Evolutionary conservation across 2,329 filamentous ascomycete genomes (phyloP).

Genomic region (Penicillium sp.): DNA sequence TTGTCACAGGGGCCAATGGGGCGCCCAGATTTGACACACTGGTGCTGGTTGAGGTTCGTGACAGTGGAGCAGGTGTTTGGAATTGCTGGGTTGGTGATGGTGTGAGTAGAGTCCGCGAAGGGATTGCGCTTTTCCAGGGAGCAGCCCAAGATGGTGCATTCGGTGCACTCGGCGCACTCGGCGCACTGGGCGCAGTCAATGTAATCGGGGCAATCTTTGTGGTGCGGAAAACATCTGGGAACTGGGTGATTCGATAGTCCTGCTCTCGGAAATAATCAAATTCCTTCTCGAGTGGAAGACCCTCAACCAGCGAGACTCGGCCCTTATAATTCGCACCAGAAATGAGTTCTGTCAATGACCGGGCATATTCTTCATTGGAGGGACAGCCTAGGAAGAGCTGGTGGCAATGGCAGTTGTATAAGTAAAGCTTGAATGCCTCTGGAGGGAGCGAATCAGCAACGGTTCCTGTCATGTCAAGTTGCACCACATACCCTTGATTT

Average conservation of each 20-base stretch:
- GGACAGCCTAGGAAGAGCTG: slow-evolving; percentile 62
- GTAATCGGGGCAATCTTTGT: slow-evolving; percentile 43
- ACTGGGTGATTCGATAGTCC: slow-evolving; percentile 51
- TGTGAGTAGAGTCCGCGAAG: slow-evolving; percentile 33
- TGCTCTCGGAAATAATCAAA: slow-evolving; percentile 46
- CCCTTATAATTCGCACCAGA: slow-evolving; percentile 46
- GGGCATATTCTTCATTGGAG: slow-evolving; percentile 56
- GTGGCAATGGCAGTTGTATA: slow-evolving; percentile 60
- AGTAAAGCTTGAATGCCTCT: slow-evolving; percentile 57
- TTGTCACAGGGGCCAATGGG: slow-evolving; percentile 37
- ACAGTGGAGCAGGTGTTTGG: slow-evolving; percentile 29
- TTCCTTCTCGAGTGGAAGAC: slow-evolving; percentile 56
- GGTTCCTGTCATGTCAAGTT: neutral
- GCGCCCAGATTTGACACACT: slow-evolving; percentile 38
- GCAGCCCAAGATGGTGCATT: slow-evolving; percentile 31
- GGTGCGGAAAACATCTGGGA: slow-evolving; percentile 56
- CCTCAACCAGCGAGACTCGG: slow-evolving; percentile 58
- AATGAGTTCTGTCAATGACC: slow-evolving; percentile 52
- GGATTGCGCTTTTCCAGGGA: slow-evolving; percentile 35
- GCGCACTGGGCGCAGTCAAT: neutral
- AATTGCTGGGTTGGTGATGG: slow-evolving; percentile 38
- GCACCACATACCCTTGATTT: slow-evolving; percentile 46
- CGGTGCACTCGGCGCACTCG: slow-evolving; percentile 19
- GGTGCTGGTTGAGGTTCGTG: slow-evolving; percentile 43
- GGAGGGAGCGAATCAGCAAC: slow-evolving; percentile 26